Evolutionary conservation across 805 yeast genomes (phyloP), one percentile per base, ranked within the genome.

Genomic region (Starmerella geochares): DNA sequence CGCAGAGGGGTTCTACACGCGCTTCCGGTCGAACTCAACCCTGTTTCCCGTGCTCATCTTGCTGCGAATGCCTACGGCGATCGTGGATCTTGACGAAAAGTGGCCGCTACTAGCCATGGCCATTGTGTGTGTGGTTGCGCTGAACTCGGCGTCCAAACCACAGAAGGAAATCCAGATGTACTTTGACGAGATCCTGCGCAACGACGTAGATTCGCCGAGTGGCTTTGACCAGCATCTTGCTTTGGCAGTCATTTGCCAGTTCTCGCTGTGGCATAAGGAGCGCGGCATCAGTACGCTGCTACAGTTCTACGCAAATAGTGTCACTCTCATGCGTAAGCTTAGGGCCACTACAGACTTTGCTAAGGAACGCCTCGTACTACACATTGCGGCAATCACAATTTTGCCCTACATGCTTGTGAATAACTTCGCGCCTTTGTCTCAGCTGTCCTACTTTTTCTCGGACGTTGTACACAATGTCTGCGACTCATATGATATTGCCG

Each of bases 101-200:
- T 57, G 54, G 45, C 60, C 60, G 8, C 44, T 47, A 46, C 43
- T 58, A 7, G 47, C 59, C 31, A 46, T 52, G 14, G 58, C 59
- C 7, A 45, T 58, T n/a, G 54, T 60, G 16, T 50, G 55, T 9
- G 54, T 54, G 2, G 50, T 49, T 50, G 57, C 60, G 2, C 20
- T 60, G 32, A 48, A 50, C 33, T 38, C 54, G 0, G 38, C 55
- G 14, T 42, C 54, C 4, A 50, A 47, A 36, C 28, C 49, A 6
- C 25, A 49, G 21, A 25, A 33, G 16, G 54, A 53, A 13, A 25
- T 55, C 21, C 46, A 53, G 53, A 32, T 38, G 16, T 50, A 42
- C 53, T 33, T 43, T 32, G 47, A 38, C 11, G 51, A 49, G 14
- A 38, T 48, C 19, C 31, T 35, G 31, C 39, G 19, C 11, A 16